These are phyloP conservation scores for Hylodesmum podocarpum DNA, from an alignment of 306 rosid genomes.

Conservation along the genomic window DNA sequence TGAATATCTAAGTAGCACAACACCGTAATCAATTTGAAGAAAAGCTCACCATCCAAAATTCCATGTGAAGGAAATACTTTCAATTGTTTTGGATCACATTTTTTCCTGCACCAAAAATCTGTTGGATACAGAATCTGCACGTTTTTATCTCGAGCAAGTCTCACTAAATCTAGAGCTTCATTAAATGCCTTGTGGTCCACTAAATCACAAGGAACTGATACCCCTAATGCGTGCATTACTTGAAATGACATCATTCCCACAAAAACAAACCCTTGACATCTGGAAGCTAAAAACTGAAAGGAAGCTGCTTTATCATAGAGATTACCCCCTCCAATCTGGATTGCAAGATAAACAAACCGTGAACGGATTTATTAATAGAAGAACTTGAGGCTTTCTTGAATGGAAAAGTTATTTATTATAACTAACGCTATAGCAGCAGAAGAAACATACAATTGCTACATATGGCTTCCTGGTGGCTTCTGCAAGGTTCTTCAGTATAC, in stretches of 20 bases:
- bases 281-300: constrained; percentile 67
- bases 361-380: constrained; percentile 1
- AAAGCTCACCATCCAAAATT: constrained; percentile 67
- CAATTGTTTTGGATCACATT: constrained; percentile 45
- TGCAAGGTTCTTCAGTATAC: constrained; percentile 47
- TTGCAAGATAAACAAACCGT: constrained; percentile 24
- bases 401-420: background rate
- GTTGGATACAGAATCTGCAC: constrained; percentile 66
- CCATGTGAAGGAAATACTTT: constrained; percentile 57
- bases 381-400: constrained; percentile 11
- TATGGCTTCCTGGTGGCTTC: constrained; percentile 59
- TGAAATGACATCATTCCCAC: constrained; percentile 92
- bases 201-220: constrained; percentile 56
- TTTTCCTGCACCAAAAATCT: constrained; percentile 79
- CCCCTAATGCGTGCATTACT: constrained; percentile 75
- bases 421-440: constrained; percentile 21
- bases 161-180: constrained; percentile 59
- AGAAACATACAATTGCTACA: constrained; percentile 74
- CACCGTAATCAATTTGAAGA: constrained; percentile 1
- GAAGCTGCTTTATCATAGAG: constrained; percentile 68
- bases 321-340: constrained; percentile 87
- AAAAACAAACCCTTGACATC: constrained; percentile 71
- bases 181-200: constrained; percentile 50
- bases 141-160: constrained; percentile 49
- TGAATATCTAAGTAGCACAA: constrained; percentile 1